Evolutionary conservation across 31 red algal genomes (phyloP), one percentile per base, ranked within the genome.

Genomic region (Asparagopsis taxiformis): DNA sequence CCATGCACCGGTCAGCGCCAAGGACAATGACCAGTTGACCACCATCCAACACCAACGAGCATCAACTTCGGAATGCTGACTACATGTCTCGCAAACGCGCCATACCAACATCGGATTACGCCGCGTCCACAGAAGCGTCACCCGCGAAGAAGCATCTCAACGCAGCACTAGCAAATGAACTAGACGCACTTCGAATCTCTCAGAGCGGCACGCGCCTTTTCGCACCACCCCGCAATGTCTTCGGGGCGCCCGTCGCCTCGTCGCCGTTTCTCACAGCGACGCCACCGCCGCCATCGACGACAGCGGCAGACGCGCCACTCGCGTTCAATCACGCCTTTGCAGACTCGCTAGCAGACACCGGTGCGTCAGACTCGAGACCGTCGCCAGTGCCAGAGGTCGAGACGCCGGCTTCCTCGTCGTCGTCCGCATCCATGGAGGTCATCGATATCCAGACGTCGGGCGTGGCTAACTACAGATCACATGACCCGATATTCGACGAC

Each of bases 41-140:
- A 11, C 1, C 26, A 5, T 37, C 9, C 46, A 29, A 25, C 25
- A 10, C 36, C 19, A 58, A 38, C 52, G 44, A 55, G n/a, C n/a
- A n/a, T n/a, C n/a, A n/a, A n/a, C n/a, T n/a, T n/a, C 57, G 44
- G 13, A 10, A 9, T 36, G 17, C 38, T 11, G 36, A 3, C 2
- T 17, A 31, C 23, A 84, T 84, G 79, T 73, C 79, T 24, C 79
- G 79, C 3, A 84, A 84, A 36, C 79, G 79, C 32, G 32, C 50
- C 1, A 34, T n/a, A n/a, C n/a, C n/a, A n/a, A n/a, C n/a, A n/a
- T n/a, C n/a, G n/a, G n/a, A 53, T 26, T 23, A 55, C 8, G 23
- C 67, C 19, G 20, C 37, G 36, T 32, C 31, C 20, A 15, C 65
- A 28, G 66, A 71, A 7, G 55, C 56, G n/a, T 51, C 66, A 10